Percentiles rank a stretch among this genome's conserved stretches.
Evolutionary conservation across 2,329 filamentous ascomycete genomes (phyloP).

Genomic region (Phyllosticta ampelicida): DNA sequence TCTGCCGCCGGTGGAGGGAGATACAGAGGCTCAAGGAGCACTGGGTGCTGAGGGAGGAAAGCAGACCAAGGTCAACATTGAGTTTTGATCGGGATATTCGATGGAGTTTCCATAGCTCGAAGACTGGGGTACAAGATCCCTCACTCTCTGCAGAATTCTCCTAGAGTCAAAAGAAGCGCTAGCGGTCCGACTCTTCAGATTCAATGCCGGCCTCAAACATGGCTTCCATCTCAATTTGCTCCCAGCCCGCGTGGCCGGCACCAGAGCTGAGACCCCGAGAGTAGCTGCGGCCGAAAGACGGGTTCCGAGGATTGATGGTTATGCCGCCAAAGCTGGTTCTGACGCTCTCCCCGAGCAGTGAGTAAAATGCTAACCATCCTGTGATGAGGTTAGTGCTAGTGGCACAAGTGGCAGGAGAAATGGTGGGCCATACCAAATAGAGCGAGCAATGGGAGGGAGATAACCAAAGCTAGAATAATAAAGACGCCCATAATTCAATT

Average conservation of each 20-base stretch:
- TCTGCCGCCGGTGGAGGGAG: conserved; percentile 74
- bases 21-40: conserved; percentile 48
- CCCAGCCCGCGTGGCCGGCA: conserved; percentile 43
- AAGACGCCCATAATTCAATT: conserved; percentile 22
- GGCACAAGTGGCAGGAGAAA: background rate
- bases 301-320: conserved; percentile 32
- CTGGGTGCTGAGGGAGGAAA: conserved; percentile 38
- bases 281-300: conserved; percentile 45
- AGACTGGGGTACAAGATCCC: no score
- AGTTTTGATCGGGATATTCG: conserved; percentile 45
- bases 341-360: conserved; percentile 44
- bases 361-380: conserved; percentile 44
- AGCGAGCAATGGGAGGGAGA: conserved; percentile 27
- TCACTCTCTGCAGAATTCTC: background rate
- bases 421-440: conserved; percentile 17
- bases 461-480: conserved; percentile 21
- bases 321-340: conserved; percentile 34
- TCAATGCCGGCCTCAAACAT: conserved; percentile 37
- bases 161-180: conserved; percentile 14
- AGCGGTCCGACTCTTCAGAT: conserved; percentile 18
- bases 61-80: conserved; percentile 45
- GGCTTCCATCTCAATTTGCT: conserved; percentile 53
- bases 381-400: background rate
- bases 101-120: background rate
- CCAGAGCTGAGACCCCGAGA: conserved; percentile 45